These are phyloP conservation scores for Boletus eberwhitei DNA, from an alignment of 768 basidiomycete genomes.

Conservation along the genomic window DNA sequence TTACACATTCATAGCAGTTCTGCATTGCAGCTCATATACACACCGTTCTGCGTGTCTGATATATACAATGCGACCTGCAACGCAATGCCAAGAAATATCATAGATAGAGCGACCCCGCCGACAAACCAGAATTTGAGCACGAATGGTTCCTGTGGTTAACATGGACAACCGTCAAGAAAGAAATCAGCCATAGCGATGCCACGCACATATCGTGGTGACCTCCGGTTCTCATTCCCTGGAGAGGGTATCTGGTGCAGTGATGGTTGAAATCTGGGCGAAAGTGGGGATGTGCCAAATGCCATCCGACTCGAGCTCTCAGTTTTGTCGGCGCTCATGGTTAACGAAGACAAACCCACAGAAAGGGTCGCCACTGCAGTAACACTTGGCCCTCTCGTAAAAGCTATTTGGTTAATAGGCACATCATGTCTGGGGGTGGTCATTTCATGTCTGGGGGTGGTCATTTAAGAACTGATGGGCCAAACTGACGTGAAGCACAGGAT, in stretches of 20 bases:
- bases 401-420: neutral
- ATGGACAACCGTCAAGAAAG: neutral
- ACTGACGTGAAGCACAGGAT: neutral
- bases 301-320: neutral
- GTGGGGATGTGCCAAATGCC: slow-evolving; percentile 1
- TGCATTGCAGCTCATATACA: neutral
- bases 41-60: slow-evolving; percentile 19
- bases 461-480: neutral
- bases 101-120: slow-evolving; percentile 37
- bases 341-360: neutral
- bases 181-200: neutral
- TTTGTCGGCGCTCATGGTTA: slow-evolving; percentile 6
- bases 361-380: neutral
- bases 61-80: slow-evolving; percentile 12
- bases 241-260: slow-evolving; percentile 50
- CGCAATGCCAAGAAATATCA: slow-evolving; percentile 33
- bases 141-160: slow-evolving; percentile 26
- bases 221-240: slow-evolving; percentile 31
- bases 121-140: slow-evolving; percentile 39
- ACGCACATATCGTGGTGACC: slow-evolving; percentile 45
- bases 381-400: neutral
- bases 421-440: neutral
- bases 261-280: slow-evolving; percentile 40
- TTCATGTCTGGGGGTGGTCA: neutral
- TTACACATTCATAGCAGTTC: neutral